Base-by-base conservation (phyloP, 257 asterid species). In the Knoxia roxburghii region DNA sequence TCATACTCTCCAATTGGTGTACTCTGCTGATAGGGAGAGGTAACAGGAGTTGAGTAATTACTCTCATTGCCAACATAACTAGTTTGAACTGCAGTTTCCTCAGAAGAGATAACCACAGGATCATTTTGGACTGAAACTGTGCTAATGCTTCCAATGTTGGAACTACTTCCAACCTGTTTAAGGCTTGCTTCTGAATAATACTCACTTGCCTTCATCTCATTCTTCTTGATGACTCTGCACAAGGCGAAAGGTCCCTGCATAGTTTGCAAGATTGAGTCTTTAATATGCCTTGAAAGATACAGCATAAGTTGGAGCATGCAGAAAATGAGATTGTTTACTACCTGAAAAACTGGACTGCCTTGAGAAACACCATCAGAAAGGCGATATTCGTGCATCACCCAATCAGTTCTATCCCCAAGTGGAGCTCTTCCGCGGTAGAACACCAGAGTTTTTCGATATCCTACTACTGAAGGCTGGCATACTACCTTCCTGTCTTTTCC, bases 371-470 rank as follows among this genome's bases (percentile, higher is more conserved):
- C 84, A 32, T 77, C 84, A 53, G 77, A 75, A 2, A 82, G 80
- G 17, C 87, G 87, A 67, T 79, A 82, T 64, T 82, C 87, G 15
- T 79, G 84, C 87, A 82, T 82, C 29, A 82, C 75, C 84, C 87
- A 82, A 69, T 77, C 80, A 2, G 84, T 77, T 69, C 87, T 79
- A 64, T 82, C 76, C 72, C 87, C 87, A 0, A 77, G 61, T 21
- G 87, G 87, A 14, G 87, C 87, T 77, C 84, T 75, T 69, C 87
- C 87, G 1, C 74, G 37, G 53, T 82, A 82, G 67, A 82, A 82
- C 55, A 82, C 87, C 17, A 82, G 61, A 13, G 87, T 82, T 69
- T 82, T 82, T 39, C 84, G 79, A 65, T 68, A 82, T 4, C 84
- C 85, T 14, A 64, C 32, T 1, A 56, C 77, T 43, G 65, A 66